Percentiles rank a stretch among this genome's conserved stretches.
Evolutionary conservation across 2,329 filamentous ascomycete species (phyloP).

Genomic region (Zalaria sp.): DNA sequence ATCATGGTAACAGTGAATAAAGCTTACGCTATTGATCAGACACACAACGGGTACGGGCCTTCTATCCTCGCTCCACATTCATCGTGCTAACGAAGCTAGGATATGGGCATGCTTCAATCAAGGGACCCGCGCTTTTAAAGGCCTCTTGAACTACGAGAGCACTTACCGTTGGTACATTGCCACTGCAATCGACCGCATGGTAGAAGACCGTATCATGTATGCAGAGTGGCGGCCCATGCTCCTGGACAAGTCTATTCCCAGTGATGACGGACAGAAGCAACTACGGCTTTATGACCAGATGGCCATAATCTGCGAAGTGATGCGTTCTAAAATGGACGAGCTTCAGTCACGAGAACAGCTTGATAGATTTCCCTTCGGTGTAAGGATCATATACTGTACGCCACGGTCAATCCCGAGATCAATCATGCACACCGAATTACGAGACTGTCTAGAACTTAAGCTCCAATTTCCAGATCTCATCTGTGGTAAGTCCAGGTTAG

Average conservation of each 20-base stretch:
- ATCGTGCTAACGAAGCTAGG: background rate
- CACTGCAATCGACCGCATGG: slow-evolving; percentile 46
- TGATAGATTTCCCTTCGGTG: slow-evolving; percentile 41
- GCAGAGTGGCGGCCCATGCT: slow-evolving; percentile 59
- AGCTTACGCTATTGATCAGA: slow-evolving; percentile 11
- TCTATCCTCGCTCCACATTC: background rate
- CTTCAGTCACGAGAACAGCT: slow-evolving; percentile 21
- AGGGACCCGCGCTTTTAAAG: slow-evolving; percentile 59
- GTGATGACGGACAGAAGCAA: slow-evolving; percentile 37
- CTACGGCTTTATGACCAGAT: slow-evolving; percentile 47
- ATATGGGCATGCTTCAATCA: slow-evolving; percentile 51
- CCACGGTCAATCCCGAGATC: slow-evolving; percentile 43
- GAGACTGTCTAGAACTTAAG: slow-evolving; percentile 50
- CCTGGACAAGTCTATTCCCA: slow-evolving; percentile 49
- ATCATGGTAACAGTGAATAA: slow-evolving; percentile 12
- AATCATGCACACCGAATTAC: slow-evolving; percentile 37
- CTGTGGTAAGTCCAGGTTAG: slow-evolving; percentile 37
- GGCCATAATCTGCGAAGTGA: slow-evolving; percentile 42
- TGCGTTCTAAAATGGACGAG: slow-evolving; percentile 31
- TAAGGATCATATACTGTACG: slow-evolving; percentile 61
- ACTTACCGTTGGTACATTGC: slow-evolving; percentile 49
- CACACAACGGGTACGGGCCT: slow-evolving; percentile 18
- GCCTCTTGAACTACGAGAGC: slow-evolving; percentile 51
- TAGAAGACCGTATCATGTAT: slow-evolving; percentile 53
- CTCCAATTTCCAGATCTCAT: slow-evolving; percentile 42